phyloP scores from a whole-genome alignment of 495 filamentous ascomycete species.

The Daldinia bambusicola region DNA sequence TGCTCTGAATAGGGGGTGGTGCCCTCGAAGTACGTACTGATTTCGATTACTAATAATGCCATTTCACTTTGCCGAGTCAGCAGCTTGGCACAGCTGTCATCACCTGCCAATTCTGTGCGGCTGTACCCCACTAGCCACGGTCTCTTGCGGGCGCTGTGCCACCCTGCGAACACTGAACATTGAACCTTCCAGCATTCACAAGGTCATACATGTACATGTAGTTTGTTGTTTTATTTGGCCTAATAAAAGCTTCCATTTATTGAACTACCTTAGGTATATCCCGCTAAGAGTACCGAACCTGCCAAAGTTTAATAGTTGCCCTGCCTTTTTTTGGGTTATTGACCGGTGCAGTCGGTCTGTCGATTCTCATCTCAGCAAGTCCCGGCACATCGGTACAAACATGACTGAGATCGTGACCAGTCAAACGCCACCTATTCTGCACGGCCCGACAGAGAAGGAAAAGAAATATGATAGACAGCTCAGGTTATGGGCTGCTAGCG shows the following conservation, averaged over 20 bases:
- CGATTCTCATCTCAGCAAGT: conserved; percentile 23
- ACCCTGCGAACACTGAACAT: neutral
- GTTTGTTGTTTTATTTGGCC: neutral
- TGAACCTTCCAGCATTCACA: neutral
- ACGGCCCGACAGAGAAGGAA: conserved; percentile 83
- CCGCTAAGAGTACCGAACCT: neutral
- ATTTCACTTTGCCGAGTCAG: neutral
- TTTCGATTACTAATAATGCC: too few species aligned
- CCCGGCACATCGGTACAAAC: conserved; percentile 40
- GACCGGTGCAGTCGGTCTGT: conserved; percentile 7
- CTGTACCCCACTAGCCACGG: conserved; percentile 27
- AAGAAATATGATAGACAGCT: conserved; percentile 97
- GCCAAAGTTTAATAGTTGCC: neutral
- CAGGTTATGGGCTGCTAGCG: conserved; percentile 91
- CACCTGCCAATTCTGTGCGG: neutral
- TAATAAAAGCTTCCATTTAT: neutral
- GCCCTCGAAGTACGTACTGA: too few species aligned
- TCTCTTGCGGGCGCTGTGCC: neutral
- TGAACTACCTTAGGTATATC: neutral
- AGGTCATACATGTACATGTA: neutral
- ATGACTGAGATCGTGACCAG: conserved; percentile 59
- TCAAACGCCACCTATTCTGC: conserved; percentile 63
- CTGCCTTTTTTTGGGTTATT: conserved; percentile 5
- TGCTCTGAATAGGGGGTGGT: too few species aligned
- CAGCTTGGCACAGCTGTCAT: neutral